phyloP scores from a whole-genome alignment of 2,329 filamentous ascomycete species.

The Chrysosporium keratinophilum region DNA sequence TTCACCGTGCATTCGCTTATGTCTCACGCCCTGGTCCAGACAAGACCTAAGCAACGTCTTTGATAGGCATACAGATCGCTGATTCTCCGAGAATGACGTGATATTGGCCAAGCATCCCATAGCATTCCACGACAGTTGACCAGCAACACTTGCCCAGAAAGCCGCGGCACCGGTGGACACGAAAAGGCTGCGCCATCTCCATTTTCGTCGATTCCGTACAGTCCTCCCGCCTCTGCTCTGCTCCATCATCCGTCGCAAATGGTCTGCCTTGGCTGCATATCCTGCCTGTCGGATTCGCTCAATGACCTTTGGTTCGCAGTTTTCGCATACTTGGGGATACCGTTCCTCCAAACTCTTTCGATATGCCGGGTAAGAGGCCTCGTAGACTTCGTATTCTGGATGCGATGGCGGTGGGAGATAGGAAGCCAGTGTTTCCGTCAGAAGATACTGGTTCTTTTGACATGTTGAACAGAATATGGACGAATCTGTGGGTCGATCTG shows the following conservation, averaged over 20 bases:
- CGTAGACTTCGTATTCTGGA: slow-evolving; percentile 58
- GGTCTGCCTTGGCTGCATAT: slow-evolving; percentile 76
- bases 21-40: slow-evolving; percentile 17
- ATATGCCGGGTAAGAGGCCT: slow-evolving; percentile 59
- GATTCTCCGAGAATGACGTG: slow-evolving; percentile 1
- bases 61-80: slow-evolving; percentile 8
- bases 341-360: slow-evolving; percentile 62
- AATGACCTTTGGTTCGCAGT: slow-evolving; percentile 66
- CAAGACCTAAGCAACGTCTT: slow-evolving; percentile 20
- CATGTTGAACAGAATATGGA: slow-evolving; percentile 63
- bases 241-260: slow-evolving; percentile 64
- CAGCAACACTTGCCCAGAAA: slow-evolving; percentile 35
- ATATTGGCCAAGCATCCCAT: slow-evolving; percentile 25
- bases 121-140: slow-evolving; percentile 36
- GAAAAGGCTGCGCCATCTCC: slow-evolving; percentile 37
- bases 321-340: slow-evolving; percentile 79
- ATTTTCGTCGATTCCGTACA: slow-evolving; percentile 25
- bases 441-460: slow-evolving; percentile 77
- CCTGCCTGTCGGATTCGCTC: slow-evolving; percentile 58
- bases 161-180: slow-evolving; percentile 35
- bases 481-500: slow-evolving; percentile 26
- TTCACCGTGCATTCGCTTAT: slow-evolving; percentile 20
- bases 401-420: slow-evolving; percentile 61
- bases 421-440: slow-evolving; percentile 63
- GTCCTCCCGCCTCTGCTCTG: slow-evolving; percentile 39